Base-by-base conservation (phyloP, 1,139 yeast species). In the Ashbya aceris region DNA sequence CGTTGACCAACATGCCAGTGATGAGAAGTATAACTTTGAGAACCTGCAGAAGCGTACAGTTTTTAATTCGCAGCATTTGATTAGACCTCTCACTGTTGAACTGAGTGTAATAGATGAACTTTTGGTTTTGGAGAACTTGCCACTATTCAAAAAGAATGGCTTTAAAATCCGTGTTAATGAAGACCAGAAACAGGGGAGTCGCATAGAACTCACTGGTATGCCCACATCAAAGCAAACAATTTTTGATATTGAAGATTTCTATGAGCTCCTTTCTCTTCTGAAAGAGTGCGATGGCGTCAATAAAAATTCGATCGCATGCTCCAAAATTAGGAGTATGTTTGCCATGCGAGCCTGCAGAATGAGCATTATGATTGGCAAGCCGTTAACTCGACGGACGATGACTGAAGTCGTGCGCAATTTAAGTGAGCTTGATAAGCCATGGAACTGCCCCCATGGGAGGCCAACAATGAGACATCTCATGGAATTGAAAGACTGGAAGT, bases 381-480 rank as follows among this genome's bases (percentile, higher is more conserved):
- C 82, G 1, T 65, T 91, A 39, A 71, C 69, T 4, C 53, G 45
- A 20, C 64, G 61, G 8, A 73, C 76, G 7, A 93, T 93, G 99
- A 58, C 62, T 2, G 65, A 60, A 36, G 77, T 91, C 1, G 89
- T 91, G 2, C 60, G 65, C 27, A 74, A 87, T 53, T 66, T 93
- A 44, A 77, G 93, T 14, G 65, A 62, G 0, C 66, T 93, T 31
- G 91, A 87, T 48, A 85, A 85, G 55, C 99, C 99, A 0, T 93
- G 98, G 98, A 91, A 89, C 56, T 91, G 99, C 61, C 99, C 99
- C 0, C 99, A 91, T 63, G 98, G 99, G 0, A 68, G 99, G 47
- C 99, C 98, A 1, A 91, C 99, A 1, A 77, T 91, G 82, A 70
- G 98, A 44, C 97, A 91, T 61, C 67, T 91, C 44, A 75, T 79